These are phyloP conservation scores for Fragaria nilgerrensis DNA, from an alignment of 306 rosid genomes.

Conservation along the genomic window DNA sequence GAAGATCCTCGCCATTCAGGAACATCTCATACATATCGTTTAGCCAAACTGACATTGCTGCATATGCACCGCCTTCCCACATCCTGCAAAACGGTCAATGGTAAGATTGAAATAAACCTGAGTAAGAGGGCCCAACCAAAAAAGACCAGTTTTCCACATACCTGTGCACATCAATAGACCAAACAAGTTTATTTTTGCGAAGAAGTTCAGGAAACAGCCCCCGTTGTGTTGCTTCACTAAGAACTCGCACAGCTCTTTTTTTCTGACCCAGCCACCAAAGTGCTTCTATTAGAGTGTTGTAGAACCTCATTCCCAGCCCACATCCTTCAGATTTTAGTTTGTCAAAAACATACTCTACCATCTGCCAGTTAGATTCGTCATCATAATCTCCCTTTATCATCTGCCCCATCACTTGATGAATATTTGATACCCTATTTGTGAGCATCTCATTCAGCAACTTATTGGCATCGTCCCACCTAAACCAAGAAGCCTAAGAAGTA, in stretches of 20 bases:
- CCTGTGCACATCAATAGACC: slow-evolving; percentile 95
- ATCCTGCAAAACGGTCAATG: slow-evolving; percentile 53
- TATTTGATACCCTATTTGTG: slow-evolving; percentile 64
- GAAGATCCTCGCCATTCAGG: slow-evolving; percentile 61
- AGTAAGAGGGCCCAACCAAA: slow-evolving; percentile 10
- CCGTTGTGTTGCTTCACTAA: slow-evolving; percentile 81
- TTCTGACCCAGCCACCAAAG: slow-evolving; percentile 96
- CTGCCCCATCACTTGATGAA: slow-evolving; percentile 88
- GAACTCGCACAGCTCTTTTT: slow-evolving; percentile 89
- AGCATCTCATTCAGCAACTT: slow-evolving; percentile 74
- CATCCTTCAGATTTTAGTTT: slow-evolving; percentile 85
- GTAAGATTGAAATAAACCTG: slow-evolving; percentile 16
- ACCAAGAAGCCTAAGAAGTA: slow-evolving; percentile 32
- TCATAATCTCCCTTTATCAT: slow-evolving; percentile 95
- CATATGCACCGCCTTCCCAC: slow-evolving; percentile 92
- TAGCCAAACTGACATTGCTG: slow-evolving; percentile 85
- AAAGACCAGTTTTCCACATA: slow-evolving; percentile 29
- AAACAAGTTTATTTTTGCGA: slow-evolving; percentile 71
- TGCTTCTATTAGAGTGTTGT: slow-evolving; percentile 86
- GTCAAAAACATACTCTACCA: slow-evolving; percentile 95
- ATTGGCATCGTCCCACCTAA: slow-evolving; percentile 75
- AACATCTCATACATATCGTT: slow-evolving; percentile 72
- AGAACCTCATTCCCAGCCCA: slow-evolving; percentile 78
- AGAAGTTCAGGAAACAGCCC: slow-evolving; percentile 91
- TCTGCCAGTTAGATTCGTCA: slow-evolving; percentile 95